Evolutionary conservation across 176 grass and related monocot species (phyloP).

Genomic region (Eleusine indica): DNA sequence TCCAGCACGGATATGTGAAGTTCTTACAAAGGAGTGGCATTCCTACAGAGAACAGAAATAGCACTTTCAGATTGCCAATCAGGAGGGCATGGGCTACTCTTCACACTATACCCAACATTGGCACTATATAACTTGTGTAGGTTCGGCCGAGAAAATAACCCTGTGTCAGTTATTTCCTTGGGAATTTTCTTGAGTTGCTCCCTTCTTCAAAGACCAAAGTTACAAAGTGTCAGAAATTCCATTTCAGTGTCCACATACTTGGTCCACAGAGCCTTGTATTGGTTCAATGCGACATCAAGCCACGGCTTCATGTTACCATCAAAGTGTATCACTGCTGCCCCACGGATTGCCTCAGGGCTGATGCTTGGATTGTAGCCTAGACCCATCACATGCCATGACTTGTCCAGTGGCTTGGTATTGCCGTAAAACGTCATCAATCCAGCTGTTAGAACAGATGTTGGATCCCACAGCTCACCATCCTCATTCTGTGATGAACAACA

Average conservation of each 20-base stretch:
- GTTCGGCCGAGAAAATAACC: constrained; percentile 6
- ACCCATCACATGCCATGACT: constrained; percentile 72
- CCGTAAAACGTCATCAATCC: constrained; percentile 71
- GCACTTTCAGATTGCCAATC: constrained; percentile 1
- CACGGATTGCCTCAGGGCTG: constrained; percentile 42
- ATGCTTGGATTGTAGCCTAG: constrained; percentile 72
- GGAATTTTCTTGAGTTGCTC: constrained; percentile 15
- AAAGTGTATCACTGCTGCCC: constrained; percentile 61
- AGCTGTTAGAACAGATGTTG: constrained; percentile 51
- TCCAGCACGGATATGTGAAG: constrained; percentile 25
- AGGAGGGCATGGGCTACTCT: not conserved
- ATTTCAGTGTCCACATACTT: constrained; percentile 87
- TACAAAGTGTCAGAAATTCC: constrained; percentile 82
- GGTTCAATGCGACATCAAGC: constrained; percentile 79
- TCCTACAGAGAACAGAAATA: not conserved
- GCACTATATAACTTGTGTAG: not conserved
- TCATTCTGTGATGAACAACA: constrained; percentile 56
- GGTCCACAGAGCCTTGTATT: constrained; percentile 85
- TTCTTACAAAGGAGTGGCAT: constrained; percentile 16
- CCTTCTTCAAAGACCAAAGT: constrained; percentile 73
- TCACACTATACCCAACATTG: not conserved
- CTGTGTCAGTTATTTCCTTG: constrained; percentile 11
- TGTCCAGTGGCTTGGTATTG: constrained; percentile 62
- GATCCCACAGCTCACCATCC: constrained; percentile 65
- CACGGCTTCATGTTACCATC: constrained; percentile 86